phyloP scores from a whole-genome alignment of 495 filamentous ascomycete species.

The Evansstolkia leycettana region DNA sequence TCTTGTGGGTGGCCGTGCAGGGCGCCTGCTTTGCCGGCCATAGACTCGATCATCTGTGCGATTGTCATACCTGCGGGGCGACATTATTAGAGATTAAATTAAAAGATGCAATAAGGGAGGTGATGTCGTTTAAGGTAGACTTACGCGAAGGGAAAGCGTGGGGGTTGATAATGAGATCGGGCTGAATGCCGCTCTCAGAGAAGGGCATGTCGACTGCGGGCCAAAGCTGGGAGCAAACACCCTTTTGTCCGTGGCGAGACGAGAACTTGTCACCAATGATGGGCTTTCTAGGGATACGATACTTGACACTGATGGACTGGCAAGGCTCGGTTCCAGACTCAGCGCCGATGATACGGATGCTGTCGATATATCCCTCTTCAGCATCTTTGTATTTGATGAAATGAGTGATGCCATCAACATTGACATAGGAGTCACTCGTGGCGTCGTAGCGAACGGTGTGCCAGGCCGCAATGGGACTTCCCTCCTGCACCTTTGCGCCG shows the following conservation, averaged over 20 bases:
- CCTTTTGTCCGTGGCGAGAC: slow-evolving; percentile 46
- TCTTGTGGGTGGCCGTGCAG: slow-evolving; percentile 92
- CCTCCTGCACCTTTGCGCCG: slow-evolving; percentile 62
- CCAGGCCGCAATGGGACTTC: slow-evolving; percentile 75
- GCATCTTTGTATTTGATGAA: slow-evolving; percentile 85
- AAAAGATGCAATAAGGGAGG: slow-evolving; percentile 1
- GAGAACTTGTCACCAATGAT: slow-evolving; percentile 70
- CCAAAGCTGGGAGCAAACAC: slow-evolving; percentile 92
- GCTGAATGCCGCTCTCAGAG: slow-evolving; percentile 91
- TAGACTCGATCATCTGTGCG: slow-evolving; percentile 96
- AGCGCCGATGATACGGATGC: slow-evolving; percentile 77
- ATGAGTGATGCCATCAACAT: slow-evolving; percentile 68
- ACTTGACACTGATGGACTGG: slow-evolving; percentile 80
- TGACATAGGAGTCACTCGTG: slow-evolving; percentile 42
- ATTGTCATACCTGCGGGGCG: slow-evolving; percentile 67
- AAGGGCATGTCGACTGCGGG: slow-evolving; percentile 92
- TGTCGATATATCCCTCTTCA: slow-evolving; percentile 80
- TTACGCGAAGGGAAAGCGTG: slow-evolving; percentile 97
- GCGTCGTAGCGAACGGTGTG: slow-evolving; percentile 78
- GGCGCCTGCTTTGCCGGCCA: slow-evolving; percentile 89
- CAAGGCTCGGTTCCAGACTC: slow-evolving; percentile 71
- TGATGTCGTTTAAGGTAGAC: slow-evolving; percentile 5
- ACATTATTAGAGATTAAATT: no score
- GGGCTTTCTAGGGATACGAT: slow-evolving; percentile 78
- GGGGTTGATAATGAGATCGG: slow-evolving; percentile 97